Percentiles rank a stretch among this genome's conserved stretches.
Conservation (phyloP, 805 yeast genomes). For the Blastobotrys robertii region DNA sequence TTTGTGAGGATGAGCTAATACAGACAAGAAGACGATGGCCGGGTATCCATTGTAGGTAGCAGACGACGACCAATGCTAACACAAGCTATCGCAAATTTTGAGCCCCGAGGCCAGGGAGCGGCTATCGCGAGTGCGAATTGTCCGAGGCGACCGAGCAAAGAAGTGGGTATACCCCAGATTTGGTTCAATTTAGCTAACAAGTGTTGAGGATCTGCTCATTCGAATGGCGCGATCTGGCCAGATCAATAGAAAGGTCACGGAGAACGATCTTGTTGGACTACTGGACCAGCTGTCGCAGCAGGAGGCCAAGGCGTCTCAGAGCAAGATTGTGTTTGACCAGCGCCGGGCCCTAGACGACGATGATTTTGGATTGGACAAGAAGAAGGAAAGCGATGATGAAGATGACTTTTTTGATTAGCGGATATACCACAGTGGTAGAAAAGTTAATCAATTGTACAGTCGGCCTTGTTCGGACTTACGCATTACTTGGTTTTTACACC, state of each 20-base stretch:
- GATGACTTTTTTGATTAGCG: slow-evolving; percentile 38
- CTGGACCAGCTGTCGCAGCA: slow-evolving; percentile 73
- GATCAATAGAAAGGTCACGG: slow-evolving; percentile 61
- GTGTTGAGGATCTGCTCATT: slow-evolving; percentile 68
- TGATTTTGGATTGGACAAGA: slow-evolving; percentile 27
- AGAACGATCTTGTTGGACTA: slow-evolving; percentile 72
- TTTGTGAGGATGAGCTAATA: slow-evolving; percentile 1
- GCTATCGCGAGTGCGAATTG: slow-evolving; percentile 74
- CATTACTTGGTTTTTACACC: too few relatives aligned
- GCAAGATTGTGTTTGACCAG: slow-evolving; percentile 49
- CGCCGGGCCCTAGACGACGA: slow-evolving; percentile 32
- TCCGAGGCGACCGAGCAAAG: slow-evolving; percentile 81
- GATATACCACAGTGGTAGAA: neutral
- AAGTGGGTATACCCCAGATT: slow-evolving; percentile 28
- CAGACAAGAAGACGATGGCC: slow-evolving; percentile 31
- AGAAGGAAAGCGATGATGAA: slow-evolving; percentile 25
- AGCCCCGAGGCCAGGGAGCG: slow-evolving; percentile 83
- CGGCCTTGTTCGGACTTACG: neutral
- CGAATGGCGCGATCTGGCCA: slow-evolving; percentile 71
- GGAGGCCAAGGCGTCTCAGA: slow-evolving; percentile 46
- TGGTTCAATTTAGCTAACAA: slow-evolving; percentile 8
- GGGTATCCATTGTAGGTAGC: slow-evolving; percentile 24
- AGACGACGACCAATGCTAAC: neutral
- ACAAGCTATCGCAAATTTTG: slow-evolving; percentile 53
- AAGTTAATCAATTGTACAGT: neutral